Base-by-base conservation (phyloP, 2,329 filamentous ascomycete species). In the Calonectria pauciramosa region DNA sequence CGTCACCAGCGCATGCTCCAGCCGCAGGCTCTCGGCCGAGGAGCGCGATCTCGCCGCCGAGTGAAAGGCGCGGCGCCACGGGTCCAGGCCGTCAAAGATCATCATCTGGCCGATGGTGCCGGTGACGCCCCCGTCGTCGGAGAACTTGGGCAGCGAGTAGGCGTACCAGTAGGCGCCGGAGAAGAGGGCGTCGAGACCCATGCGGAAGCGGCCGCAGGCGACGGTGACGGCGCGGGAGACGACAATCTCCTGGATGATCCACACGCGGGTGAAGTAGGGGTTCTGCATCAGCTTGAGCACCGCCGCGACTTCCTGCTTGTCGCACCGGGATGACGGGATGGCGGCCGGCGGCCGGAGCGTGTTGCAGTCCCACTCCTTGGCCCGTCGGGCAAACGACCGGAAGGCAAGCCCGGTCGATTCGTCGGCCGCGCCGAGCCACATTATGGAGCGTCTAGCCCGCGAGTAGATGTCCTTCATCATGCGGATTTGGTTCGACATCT, bases 391-490 rank as follows among this genome's bases (percentile, higher is more conserved):
- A 59, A 68, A 68, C n/a, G 66, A 38, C 38, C 18, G 16, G 51
- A 68, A 68, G 49, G 66, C 66, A 2, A 68, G 66, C 34, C 44
- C 49, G 26, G 66, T 68, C 4, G 34, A 56, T 44, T 34, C 36
- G 26, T 47, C 66, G 26, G 66, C 66, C 6, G 66, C 49, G 13
- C 66, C 66, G 26, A 68, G 66, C 66, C 66, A 68, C 66, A 68
- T 68, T 34, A 68, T 68, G n/a, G 66, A 41, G 23, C 51, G 66
- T 18, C 56, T 30, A 36, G 66, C 66, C 11, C 38, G 49, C 34
- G 66, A 68, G 66, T 68, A 68, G 36, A 68, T 68, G 66, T 68
- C 66, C 26, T n/a, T 56, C 66, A 68, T 68, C 51, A 59, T 68
- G 30, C 51, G 49, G 38, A 68, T 68, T 51, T 68, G 66, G 36